A percentile compares a stretch with the other conserved stretches of the same genome.
Conservation (phyloP, 345 rosid genomes). For the Aurinia saxatilis region DNA sequence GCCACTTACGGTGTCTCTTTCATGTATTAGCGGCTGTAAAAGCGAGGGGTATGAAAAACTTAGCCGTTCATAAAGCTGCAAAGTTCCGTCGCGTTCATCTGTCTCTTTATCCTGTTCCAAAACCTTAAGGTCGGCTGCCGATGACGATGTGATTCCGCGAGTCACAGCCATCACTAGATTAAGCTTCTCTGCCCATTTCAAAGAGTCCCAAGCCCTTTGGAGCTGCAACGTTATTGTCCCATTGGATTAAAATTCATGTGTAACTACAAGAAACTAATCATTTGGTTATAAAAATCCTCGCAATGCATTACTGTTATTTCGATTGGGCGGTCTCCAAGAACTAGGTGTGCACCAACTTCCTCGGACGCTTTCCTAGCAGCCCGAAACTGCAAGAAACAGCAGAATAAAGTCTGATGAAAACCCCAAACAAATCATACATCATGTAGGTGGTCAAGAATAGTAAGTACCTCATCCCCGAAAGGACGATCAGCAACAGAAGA, state of each 20-base stretch:
- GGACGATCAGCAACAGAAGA: constrained; percentile 68
- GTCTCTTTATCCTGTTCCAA: constrained; percentile 38
- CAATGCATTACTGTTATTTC: constrained; percentile 63
- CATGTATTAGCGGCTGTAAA: constrained; percentile 64
- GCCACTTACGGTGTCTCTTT: constrained; percentile 71
- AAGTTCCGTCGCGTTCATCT: constrained; percentile 27
- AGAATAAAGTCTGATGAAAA: not conserved
- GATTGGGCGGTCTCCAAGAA: constrained; percentile 82
- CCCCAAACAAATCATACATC: not conserved
- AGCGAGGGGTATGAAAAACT: constrained; percentile 71
- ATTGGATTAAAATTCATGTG: not conserved
- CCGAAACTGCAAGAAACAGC: constrained; percentile 49
- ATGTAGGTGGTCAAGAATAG: not conserved
- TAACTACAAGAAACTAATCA: not conserved
- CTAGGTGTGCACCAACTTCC: constrained; percentile 86
- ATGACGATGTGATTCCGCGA: constrained; percentile 54
- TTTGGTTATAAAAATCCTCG: not conserved
- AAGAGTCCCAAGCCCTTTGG: constrained; percentile 75
- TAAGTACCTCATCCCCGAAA: constrained; percentile 75
- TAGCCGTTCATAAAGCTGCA: constrained; percentile 60
- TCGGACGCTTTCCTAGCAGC: constrained; percentile 74
- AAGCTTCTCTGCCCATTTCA: constrained; percentile 49
- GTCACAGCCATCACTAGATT: constrained; percentile 41
- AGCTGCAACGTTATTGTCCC: constrained; percentile 35
- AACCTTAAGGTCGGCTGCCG: constrained; percentile 40